A percentile compares a stretch with the other conserved stretches of the same genome.
Conservation (phyloP, 257 asterid species). For the Penstemon barbatus region DNA sequence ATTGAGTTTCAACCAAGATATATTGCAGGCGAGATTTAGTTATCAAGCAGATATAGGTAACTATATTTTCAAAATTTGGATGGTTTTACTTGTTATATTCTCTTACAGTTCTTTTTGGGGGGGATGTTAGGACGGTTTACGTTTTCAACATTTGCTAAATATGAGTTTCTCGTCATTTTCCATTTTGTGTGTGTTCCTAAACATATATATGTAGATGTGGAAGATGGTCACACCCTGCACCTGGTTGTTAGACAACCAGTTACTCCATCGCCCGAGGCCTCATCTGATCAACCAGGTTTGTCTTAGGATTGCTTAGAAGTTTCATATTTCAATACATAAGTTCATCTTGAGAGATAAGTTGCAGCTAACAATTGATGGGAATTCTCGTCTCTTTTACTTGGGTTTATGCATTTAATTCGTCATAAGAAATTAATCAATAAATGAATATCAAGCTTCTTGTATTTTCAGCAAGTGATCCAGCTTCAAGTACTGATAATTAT, state of each 20-base stretch:
- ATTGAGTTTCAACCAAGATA: too few relatives aligned
- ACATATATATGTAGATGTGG: slow-evolving; percentile 67
- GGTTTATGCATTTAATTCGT: too few relatives aligned
- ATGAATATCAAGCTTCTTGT: slow-evolving; percentile 20
- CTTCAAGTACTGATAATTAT: slow-evolving; percentile 46
- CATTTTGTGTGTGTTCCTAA: slow-evolving; percentile 49
- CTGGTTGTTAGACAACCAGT: slow-evolving; percentile 86
- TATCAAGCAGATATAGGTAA: too few relatives aligned
- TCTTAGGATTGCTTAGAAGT: background rate
- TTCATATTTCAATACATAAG: slow-evolving; percentile 3
- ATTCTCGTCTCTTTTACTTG: too few relatives aligned
- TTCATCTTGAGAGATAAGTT: slow-evolving; percentile 1
- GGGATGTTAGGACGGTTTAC: slow-evolving; percentile 3
- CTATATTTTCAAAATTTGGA: too few relatives aligned
- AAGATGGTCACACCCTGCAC: slow-evolving; percentile 97
- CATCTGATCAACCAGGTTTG: slow-evolving; percentile 63
- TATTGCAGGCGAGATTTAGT: too few relatives aligned
- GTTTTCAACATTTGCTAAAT: too few relatives aligned
- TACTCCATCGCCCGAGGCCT: slow-evolving; percentile 45
- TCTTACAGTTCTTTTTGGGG: too few relatives aligned
- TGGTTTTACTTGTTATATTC: too few relatives aligned
- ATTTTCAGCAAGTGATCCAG: slow-evolving; percentile 60
- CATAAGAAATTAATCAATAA: too few relatives aligned
- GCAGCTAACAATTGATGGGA: too few relatives aligned
- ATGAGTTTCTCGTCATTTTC: too few relatives aligned